Conservation (phyloP, 1,139 yeast species). For the Debaryomyces psychrophilus region DNA sequence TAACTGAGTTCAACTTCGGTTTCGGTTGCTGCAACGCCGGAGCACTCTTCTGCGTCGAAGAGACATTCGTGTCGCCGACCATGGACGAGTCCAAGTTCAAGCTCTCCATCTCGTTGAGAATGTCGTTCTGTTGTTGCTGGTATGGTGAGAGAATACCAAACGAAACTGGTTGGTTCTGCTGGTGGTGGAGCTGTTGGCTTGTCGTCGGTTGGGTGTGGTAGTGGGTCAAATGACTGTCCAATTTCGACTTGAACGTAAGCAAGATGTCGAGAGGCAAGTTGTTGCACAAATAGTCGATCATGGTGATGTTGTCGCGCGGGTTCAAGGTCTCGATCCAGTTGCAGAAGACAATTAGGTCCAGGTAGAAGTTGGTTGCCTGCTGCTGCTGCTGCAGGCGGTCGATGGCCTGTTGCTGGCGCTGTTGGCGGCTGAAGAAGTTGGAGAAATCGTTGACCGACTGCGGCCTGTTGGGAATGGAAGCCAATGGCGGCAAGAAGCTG, state of each 20-base stretch:
- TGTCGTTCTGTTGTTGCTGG: slow-evolving; percentile 21
- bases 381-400: slow-evolving; percentile 19
- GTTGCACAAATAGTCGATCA: slow-evolving; percentile 60
- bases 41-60: slow-evolving; percentile 9
- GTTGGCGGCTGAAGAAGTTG: slow-evolving; percentile 29
- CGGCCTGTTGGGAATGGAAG: slow-evolving; percentile 43
- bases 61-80: slow-evolving; percentile 17
- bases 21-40: slow-evolving; percentile 40
- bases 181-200: slow-evolving; percentile 14
- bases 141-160: slow-evolving; percentile 16
- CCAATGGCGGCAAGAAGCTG: slow-evolving; percentile 25
- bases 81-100: slow-evolving; percentile 23
- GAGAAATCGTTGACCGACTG: slow-evolving; percentile 49
- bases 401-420: slow-evolving; percentile 19
- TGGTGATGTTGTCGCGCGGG: slow-evolving; percentile 58
- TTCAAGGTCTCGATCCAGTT: slow-evolving; percentile 63
- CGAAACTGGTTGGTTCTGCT: slow-evolving; percentile 7
- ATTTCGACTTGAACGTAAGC: slow-evolving; percentile 46
- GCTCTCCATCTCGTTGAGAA: slow-evolving; percentile 34
- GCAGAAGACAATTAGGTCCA: slow-evolving; percentile 54
- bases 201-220: slow-evolving; percentile 11
- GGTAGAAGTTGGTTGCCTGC: slow-evolving; percentile 33
- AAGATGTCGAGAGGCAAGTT: slow-evolving; percentile 52
- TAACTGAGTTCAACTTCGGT: slow-evolving; percentile 36
- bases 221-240: slow-evolving; percentile 36